Evolutionary conservation across 306 rosid species (phyloP).

Genomic region (Clitoria ternatea): DNA sequence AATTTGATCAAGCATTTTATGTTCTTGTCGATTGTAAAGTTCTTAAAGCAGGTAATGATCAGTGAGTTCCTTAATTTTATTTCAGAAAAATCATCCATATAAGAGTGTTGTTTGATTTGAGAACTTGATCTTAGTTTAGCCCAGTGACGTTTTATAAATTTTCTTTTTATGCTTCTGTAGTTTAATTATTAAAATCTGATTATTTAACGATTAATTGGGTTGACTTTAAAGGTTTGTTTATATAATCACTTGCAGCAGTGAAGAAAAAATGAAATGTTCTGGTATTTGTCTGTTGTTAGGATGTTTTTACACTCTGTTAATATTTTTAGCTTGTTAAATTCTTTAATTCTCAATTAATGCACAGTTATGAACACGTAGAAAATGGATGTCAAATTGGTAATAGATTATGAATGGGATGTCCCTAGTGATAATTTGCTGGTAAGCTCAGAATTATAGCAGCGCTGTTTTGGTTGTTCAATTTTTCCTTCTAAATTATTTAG

Average conservation of each 20-base stretch:
- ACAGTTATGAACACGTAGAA: not conserved
- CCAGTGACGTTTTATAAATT: no score
- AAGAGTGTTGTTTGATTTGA: not conserved
- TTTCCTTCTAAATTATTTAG: no score
- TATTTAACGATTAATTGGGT: not conserved
- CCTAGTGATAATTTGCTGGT: no score
- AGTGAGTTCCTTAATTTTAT: not conserved
- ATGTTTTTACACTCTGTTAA: not conserved
- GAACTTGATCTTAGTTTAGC: not conserved
- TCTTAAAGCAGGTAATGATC: not conserved
- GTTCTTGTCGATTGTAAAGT: not conserved
- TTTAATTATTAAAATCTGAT: not conserved
- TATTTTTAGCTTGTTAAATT: not conserved
- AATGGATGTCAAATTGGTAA: no score
- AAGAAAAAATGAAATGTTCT: not conserved
- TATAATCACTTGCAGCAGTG: not conserved
- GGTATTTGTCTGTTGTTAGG: not conserved
- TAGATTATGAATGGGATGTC: no score
- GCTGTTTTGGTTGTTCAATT: no score
- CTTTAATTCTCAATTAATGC: not conserved
- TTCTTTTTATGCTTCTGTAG: not conserved
- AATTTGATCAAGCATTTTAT: not conserved
- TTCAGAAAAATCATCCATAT: not conserved
- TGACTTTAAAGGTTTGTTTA: not conserved
- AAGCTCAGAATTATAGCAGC: no score